Evolutionary conservation across 106 monocot species (phyloP).

Genomic region (Dioscorea dumetorum): DNA sequence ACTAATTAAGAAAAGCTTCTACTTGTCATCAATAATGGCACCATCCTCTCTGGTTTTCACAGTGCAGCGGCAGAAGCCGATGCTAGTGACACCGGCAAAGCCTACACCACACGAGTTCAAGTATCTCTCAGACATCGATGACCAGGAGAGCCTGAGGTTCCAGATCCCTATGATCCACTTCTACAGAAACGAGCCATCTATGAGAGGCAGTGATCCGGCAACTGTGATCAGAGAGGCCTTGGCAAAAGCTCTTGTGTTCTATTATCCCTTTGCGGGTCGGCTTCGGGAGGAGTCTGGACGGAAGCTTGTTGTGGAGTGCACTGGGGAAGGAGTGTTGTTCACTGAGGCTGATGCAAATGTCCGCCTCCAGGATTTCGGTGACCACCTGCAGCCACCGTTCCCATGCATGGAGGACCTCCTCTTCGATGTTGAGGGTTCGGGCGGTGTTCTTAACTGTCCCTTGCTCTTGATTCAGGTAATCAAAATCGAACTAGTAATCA

Average conservation of each 20-base stretch:
- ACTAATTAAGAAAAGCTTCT: too few relatives aligned
- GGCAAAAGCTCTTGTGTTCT: slow-evolving; percentile 7
- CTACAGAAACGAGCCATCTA: slow-evolving; percentile 1
- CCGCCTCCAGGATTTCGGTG: slow-evolving; percentile 12
- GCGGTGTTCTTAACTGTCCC: too few relatives aligned
- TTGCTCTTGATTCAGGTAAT: too few relatives aligned
- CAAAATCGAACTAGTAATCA: too few relatives aligned
- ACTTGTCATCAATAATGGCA: too few relatives aligned
- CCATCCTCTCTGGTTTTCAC: not conserved
- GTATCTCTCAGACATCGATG: slow-evolving; percentile 32
- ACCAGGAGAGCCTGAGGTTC: slow-evolving; percentile 22
- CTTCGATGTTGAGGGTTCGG: too few relatives aligned
- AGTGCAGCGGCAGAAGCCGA: too few relatives aligned
- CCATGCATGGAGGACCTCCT: too few relatives aligned
- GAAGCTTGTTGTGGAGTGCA: slow-evolving; percentile 17
- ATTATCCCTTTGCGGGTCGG: slow-evolving; percentile 17
- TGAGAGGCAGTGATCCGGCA: not conserved
- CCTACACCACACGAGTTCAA: slow-evolving; percentile 25
- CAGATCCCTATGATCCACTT: slow-evolving; percentile 10
- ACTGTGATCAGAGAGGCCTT: slow-evolving; percentile 1
- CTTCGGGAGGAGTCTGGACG: too few relatives aligned
- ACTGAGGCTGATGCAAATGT: slow-evolving; percentile 30
- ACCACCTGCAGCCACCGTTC: slow-evolving; percentile 1
- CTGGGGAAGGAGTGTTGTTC: slow-evolving; percentile 23
- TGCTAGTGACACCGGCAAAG: too few relatives aligned